These are phyloP conservation scores for Sporobolomyces roseus DNA, from an alignment of 768 basidiomycete genomes.

Conservation along the genomic window DNA sequence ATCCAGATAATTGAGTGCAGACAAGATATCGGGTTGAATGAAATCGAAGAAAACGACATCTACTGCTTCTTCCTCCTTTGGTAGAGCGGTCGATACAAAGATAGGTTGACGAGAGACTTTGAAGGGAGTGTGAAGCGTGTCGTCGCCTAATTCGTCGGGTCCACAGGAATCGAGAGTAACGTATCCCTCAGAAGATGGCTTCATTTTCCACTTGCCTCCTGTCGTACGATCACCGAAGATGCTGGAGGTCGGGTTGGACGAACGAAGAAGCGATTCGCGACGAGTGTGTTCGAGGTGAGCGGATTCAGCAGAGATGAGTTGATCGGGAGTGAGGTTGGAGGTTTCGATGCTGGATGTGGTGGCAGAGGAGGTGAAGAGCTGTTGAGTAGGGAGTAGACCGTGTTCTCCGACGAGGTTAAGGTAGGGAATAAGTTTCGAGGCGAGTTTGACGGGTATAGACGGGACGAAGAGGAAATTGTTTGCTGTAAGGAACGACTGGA, in stretches of 20 bases:
- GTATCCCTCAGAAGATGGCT: conserved; percentile 57
- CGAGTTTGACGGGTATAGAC: conserved; percentile 16
- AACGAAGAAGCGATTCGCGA: conserved; percentile 7
- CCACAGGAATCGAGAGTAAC: conserved; percentile 63
- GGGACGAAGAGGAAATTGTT: conserved; percentile 37
- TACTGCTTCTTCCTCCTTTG: conserved; percentile 55
- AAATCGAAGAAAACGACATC: conserved; percentile 76
- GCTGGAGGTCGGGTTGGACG: not conserved
- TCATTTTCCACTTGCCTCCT: not conserved
- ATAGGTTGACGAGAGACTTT: conserved; percentile 58
- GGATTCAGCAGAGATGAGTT: conserved; percentile 7
- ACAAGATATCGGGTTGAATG: conserved; percentile 54
- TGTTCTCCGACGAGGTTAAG: conserved; percentile 43
- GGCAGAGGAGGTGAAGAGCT: not conserved
- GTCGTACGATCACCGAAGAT: no score
- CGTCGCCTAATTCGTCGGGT: conserved; percentile 58
- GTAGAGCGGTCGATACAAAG: conserved; percentile 59
- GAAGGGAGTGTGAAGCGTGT: conserved; percentile 62
- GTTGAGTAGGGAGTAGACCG: conserved; percentile 11
- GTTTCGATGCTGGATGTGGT: not conserved
- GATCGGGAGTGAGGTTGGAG: not conserved
- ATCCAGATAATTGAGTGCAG: conserved; percentile 56
- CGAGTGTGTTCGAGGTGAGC: conserved; percentile 15
- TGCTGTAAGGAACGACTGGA: conserved; percentile 8
- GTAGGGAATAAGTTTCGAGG: conserved; percentile 26